Evolutionary conservation across 2,329 filamentous ascomycete genomes (phyloP), one percentile per base, ranked within the genome.

Genomic region (Penicillium decumbens): DNA sequence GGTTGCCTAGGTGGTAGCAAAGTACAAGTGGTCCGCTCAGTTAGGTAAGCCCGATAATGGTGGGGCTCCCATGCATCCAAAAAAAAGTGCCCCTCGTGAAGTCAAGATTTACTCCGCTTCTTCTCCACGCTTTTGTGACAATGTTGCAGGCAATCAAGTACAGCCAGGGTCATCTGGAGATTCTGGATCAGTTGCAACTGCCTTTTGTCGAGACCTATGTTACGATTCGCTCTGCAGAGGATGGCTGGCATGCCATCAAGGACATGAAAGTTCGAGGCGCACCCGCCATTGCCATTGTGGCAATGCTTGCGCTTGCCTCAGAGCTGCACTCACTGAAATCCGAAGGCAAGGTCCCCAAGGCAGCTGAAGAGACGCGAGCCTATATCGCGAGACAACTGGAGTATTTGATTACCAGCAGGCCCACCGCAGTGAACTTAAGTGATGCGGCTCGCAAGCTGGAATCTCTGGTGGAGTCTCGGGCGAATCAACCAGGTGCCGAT

Each of bases 281-380:
- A 4, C 93, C 93, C 0, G 93, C 93, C 40, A 98, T 98, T 68
- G 93, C 93, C 39, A 97, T 98, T 57, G 93, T 98, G n/a, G 93
- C 93, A 20, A 88, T 88, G 18, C 80, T 98, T 29, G 85, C 88
- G 2, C 80, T 96, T 30, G 91, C 90, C 1, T 88, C 95, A 7
- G 92, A 97, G 69, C 73, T 97, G 7, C 76, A 83, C 43, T 80
- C 62, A 51, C 72, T 70, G 6, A 46, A 60, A 6, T 43, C 56
- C 2, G 35, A 56, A 20, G 58, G 60, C 13, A 76, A 75, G 56
- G 59, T 78, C 5, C 73, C 80, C 1, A 55, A 71, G 29, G 69
- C 75, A 3, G 78, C 81, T 0, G 82, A 87, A 41, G 80, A 87
- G 43, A 81, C 91, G 39, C 72, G 72, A 44, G 60, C 79, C 2